Evolutionary conservation across 2,329 filamentous ascomycete species (phyloP).

Genomic region (Microdochium nivale): DNA sequence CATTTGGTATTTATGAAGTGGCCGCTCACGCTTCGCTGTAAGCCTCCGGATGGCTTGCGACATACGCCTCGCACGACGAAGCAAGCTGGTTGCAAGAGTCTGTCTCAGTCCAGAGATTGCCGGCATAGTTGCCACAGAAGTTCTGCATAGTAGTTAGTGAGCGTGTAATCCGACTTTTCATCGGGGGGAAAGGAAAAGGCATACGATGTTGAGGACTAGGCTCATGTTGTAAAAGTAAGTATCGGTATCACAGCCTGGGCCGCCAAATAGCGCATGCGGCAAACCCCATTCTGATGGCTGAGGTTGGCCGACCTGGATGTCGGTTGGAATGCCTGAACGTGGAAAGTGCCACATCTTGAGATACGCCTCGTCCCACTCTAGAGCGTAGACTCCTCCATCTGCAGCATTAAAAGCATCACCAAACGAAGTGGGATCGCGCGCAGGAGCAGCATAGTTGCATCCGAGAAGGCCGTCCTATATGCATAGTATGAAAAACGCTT

Average conservation of each 20-base stretch:
- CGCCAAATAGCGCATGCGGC: constrained; percentile 63
- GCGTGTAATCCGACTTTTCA: neutral
- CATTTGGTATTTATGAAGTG: neutral
- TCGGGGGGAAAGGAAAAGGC: neutral
- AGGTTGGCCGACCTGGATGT: constrained; percentile 51
- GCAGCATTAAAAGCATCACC: constrained; percentile 59
- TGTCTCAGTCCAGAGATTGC: constrained; percentile 28
- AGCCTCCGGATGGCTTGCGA: constrained; percentile 32
- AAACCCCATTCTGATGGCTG: constrained; percentile 59
- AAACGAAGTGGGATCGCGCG: constrained; percentile 37
- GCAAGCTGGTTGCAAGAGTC: constrained; percentile 31
- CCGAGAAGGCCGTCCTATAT: constrained; percentile 34
- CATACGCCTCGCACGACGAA: constrained; percentile 35
- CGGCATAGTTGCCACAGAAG: constrained; percentile 73
- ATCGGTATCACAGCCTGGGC: constrained; percentile 54
- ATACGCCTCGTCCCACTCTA: constrained; percentile 58
- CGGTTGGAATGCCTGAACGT: constrained; percentile 52
- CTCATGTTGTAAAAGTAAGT: constrained; percentile 58
- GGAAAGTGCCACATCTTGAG: constrained; percentile 75
- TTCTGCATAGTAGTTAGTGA: constrained; percentile 28
- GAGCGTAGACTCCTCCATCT: constrained; percentile 61
- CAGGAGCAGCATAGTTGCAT: constrained; percentile 32
- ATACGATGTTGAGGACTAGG: constrained; percentile 61
- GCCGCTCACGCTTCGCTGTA: constrained; percentile 28
- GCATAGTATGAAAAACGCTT: neutral